Conservation (phyloP, 306 rosid genomes). For the Phaseolus lunatus region DNA sequence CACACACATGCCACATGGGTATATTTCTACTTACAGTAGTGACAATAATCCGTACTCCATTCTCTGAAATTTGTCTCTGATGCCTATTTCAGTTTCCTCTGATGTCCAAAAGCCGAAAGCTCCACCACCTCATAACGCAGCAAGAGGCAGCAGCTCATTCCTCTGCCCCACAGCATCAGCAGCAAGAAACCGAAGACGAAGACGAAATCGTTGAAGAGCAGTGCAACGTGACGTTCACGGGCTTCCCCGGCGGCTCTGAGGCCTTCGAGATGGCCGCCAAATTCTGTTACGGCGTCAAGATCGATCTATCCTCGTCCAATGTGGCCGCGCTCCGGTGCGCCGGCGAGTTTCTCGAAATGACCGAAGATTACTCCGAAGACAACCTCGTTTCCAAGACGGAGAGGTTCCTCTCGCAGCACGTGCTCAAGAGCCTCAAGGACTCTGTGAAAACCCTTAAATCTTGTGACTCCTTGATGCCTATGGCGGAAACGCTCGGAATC, state of each 20-base stretch:
- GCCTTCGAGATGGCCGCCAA: conserved; percentile 90
- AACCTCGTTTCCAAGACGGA: conserved; percentile 89
- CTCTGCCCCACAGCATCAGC: conserved; percentile 41
- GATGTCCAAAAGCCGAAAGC: conserved; percentile 84
- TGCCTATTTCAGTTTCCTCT: conserved; percentile 79
- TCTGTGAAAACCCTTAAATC: conserved; percentile 78
- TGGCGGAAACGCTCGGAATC: conserved; percentile 69
- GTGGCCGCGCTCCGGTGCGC: conserved; percentile 95
- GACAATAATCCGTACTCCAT: conserved; percentile 4
- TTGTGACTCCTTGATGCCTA: conserved; percentile 72
- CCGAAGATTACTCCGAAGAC: conserved; percentile 85
- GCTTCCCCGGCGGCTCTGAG: conserved; percentile 89
- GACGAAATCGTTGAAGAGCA: conserved; percentile 80
- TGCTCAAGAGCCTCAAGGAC: conserved; percentile 76
- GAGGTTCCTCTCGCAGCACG: conserved; percentile 68
- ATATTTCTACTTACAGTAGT: conserved; percentile 32
- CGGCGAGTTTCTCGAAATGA: conserved; percentile 92
- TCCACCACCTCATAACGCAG: conserved; percentile 69
- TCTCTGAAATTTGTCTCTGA: conserved; percentile 14
- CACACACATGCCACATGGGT: conserved; percentile 12
- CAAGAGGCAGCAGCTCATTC: conserved; percentile 65
- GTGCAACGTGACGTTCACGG: conserved; percentile 64
- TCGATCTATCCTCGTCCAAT: conserved; percentile 74
- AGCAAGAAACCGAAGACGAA: conserved; percentile 53
- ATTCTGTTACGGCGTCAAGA: conserved; percentile 93